A percentile compares a stretch with the other conserved stretches of the same genome.
Conservation (phyloP, 257 asterid genomes). For the Knoxia roxburghii region DNA sequence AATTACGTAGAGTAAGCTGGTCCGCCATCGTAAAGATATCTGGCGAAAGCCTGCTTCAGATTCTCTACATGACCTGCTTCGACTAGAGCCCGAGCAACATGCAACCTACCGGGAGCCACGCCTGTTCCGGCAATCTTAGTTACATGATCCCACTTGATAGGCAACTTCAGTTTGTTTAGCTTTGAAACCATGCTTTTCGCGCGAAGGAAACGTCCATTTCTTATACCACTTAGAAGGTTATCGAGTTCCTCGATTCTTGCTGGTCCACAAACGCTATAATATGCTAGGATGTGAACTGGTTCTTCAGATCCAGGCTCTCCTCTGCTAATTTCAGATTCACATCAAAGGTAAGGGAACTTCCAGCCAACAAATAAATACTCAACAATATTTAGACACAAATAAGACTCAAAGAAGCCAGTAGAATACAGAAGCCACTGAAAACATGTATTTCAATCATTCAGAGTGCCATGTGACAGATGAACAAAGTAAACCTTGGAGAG, state of each 20-base stretch:
- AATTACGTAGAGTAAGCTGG: conserved; percentile 97
- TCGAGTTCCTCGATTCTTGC: conserved; percentile 52
- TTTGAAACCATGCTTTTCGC: conserved; percentile 83
- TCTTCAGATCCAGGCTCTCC: conserved; percentile 65
- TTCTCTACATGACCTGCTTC: conserved; percentile 96
- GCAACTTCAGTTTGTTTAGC: conserved; percentile 74
- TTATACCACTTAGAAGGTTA: conserved; percentile 53
- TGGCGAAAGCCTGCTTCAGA: conserved; percentile 78
- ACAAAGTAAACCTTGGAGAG: conserved; percentile 55
- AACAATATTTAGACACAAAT: neutral
- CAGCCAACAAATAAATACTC: neutral
- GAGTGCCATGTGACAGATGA: neutral
- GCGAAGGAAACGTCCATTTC: conserved; percentile 81
- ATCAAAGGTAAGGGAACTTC: neutral
- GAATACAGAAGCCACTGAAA: neutral
- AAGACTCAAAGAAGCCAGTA: conserved; percentile 12
- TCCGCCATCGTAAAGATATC: conserved; percentile 91
- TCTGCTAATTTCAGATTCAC: conserved; percentile 30
- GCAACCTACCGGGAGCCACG: conserved; percentile 95
- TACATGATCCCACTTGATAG: conserved; percentile 79
- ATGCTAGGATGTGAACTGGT: conserved; percentile 98
- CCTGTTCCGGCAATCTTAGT: conserved; percentile 87
- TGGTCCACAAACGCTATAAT: conserved; percentile 92
- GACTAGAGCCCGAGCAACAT: conserved; percentile 94
- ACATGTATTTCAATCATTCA: neutral